Evolutionary conservation across 2,329 filamentous ascomycete genomes (phyloP).

Genomic region (Alternaria arbusti): DNA sequence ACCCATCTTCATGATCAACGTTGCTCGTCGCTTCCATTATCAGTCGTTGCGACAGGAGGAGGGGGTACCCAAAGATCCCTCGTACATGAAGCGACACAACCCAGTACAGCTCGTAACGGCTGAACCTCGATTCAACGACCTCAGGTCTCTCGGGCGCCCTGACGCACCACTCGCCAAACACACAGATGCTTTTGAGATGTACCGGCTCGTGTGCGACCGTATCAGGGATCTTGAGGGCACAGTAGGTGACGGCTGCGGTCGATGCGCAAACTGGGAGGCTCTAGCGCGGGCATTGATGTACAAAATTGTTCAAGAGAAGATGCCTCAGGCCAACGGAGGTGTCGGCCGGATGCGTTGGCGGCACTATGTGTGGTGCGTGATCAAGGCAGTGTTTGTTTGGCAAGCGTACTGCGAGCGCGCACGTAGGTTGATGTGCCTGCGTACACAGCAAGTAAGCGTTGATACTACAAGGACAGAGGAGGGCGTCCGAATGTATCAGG

Average conservation of each 20-base stretch:
- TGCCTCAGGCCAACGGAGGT: background rate
- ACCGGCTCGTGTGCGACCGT: background rate
- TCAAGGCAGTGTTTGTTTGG: background rate
- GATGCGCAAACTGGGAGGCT: background rate
- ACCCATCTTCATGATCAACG: background rate
- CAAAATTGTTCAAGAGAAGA: background rate
- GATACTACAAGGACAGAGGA: background rate
- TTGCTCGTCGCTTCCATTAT: background rate
- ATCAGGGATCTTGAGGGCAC: background rate
- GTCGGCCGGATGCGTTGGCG: background rate
- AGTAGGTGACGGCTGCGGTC: background rate
- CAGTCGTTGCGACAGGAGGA: background rate
- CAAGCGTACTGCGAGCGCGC: slow-evolving; percentile 1
- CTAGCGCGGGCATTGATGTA: background rate
- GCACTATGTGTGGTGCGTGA: background rate
- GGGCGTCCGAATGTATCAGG: background rate
- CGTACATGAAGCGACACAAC: background rate
- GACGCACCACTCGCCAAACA: background rate
- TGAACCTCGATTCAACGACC: background rate
- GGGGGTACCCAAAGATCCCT: background rate
- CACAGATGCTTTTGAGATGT: background rate
- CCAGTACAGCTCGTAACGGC: background rate
- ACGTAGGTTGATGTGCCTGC: background rate
- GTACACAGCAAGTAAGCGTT: background rate
- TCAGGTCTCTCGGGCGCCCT: background rate